Evolutionary conservation across 2,329 filamentous ascomycete genomes (phyloP).

Genomic region (Penicillium sp.): DNA sequence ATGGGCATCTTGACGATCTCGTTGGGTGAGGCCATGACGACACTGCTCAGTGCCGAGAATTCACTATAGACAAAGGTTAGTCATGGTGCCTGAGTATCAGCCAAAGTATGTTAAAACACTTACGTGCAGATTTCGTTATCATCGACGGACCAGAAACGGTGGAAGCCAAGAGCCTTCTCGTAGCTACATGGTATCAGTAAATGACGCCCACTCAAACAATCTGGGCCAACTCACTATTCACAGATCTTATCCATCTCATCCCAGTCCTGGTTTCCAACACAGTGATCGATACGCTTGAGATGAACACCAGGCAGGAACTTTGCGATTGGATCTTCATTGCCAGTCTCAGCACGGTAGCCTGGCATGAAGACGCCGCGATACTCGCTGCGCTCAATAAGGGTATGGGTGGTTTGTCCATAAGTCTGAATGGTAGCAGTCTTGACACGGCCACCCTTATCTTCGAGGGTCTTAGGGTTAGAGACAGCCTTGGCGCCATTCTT

Average conservation of each 20-base stretch:
- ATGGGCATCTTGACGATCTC: slow-evolving; percentile 96
- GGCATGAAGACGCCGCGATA: slow-evolving; percentile 81
- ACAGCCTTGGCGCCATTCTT: slow-evolving; percentile 44
- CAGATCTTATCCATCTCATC: slow-evolving; percentile 72
- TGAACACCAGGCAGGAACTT: slow-evolving; percentile 60
- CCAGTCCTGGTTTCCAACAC: slow-evolving; percentile 97
- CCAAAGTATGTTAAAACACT: slow-evolving; percentile 9
- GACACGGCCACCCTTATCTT: slow-evolving; percentile 64
- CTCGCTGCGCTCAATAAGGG: slow-evolving; percentile 69
- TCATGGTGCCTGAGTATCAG: not conserved
- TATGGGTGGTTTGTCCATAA: slow-evolving; percentile 94
- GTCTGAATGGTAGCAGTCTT: slow-evolving; percentile 78
- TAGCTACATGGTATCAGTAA: slow-evolving; percentile 56
- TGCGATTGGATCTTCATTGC: slow-evolving; percentile 46
- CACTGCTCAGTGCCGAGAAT: slow-evolving; percentile 80
- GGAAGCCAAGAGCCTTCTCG: slow-evolving; percentile 85
- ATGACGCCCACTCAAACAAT: not conserved
- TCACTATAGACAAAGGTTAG: slow-evolving; percentile 47
- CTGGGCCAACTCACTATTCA: slow-evolving; percentile 50
- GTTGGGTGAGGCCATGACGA: slow-evolving; percentile 86
- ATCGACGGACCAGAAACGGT: slow-evolving; percentile 96
- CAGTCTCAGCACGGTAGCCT: slow-evolving; percentile 64
- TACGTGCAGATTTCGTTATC: slow-evolving; percentile 81
- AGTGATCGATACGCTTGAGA: slow-evolving; percentile 84
- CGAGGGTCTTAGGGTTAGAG: slow-evolving; percentile 54